These are phyloP conservation scores for Phytophthora macrochlamydospora DNA, from an alignment of 352 stramenopile species.

Conservation along the genomic window DNA sequence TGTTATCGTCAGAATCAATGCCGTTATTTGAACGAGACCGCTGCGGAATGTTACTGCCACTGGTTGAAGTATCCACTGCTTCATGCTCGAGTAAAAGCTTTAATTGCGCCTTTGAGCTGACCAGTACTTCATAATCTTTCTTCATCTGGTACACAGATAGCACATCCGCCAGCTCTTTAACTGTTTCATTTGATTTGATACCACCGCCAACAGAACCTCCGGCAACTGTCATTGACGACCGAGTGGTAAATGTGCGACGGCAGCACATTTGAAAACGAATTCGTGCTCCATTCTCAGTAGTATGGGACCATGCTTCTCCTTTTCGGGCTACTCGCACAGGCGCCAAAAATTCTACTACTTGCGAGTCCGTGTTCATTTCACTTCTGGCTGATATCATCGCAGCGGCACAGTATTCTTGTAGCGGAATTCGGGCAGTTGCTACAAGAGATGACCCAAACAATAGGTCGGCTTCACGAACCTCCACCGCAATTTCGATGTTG, in stretches of 20 bases:
- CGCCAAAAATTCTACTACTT: constrained; percentile 56
- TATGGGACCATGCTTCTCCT: constrained; percentile 17
- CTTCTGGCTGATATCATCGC: constrained; percentile 33
- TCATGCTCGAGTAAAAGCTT: constrained; percentile 73
- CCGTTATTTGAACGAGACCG: constrained; percentile 17
- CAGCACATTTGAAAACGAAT: constrained; percentile 63
- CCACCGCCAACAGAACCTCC: constrained; percentile 21
- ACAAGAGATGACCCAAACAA: constrained; percentile 77
- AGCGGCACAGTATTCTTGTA: constrained; percentile 52
- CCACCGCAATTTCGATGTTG: constrained; percentile 44
- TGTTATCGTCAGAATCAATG: constrained; percentile 30
- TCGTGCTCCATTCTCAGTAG: constrained; percentile 28
- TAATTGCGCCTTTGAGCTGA: constrained; percentile 71
- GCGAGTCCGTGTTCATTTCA: constrained; percentile 18
- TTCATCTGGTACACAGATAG: constrained; percentile 49
- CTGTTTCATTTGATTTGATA: constrained; percentile 17
- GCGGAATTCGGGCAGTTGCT: constrained; percentile 47
- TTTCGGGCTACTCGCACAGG: constrained; percentile 42
- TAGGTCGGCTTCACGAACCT: constrained; percentile 75
- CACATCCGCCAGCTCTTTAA: constrained; percentile 35
- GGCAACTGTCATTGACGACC: constrained; percentile 4
- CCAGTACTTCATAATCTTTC: constrained; percentile 59
- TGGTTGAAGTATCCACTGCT: constrained; percentile 73
- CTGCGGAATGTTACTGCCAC: constrained; percentile 40
- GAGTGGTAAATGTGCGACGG: constrained; percentile 30